Evolutionary conservation across 2,329 filamentous ascomycete genomes (phyloP).

Genomic region (Pseudovirgaria hyperparasitica): DNA sequence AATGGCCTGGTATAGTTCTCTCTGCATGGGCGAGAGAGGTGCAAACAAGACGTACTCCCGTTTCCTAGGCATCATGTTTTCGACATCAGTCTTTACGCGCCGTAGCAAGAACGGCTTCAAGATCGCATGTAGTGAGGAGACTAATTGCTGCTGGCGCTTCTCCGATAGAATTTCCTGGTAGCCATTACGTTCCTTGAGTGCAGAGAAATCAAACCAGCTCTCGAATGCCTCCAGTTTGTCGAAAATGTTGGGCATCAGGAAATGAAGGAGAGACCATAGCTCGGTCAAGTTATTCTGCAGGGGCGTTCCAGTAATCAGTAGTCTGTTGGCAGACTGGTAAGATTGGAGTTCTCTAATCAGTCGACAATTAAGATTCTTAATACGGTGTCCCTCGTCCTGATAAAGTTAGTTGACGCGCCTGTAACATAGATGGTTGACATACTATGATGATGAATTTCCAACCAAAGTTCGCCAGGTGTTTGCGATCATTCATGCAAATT

Average conservation of each 20-base stretch:
- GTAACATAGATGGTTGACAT: constrained; percentile 16
- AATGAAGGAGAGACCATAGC: constrained; percentile 88
- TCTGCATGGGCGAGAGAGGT: constrained; percentile 80
- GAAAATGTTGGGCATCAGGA: constrained; percentile 84
- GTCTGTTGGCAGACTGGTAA: constrained; percentile 78
- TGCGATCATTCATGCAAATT: constrained; percentile 83
- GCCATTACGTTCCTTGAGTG: constrained; percentile 69
- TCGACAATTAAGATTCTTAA: constrained; percentile 94
- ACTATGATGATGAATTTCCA: constrained; percentile 98
- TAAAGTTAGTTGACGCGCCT: constrained; percentile 9
- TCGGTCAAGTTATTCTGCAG: constrained; percentile 93
- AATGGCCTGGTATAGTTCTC: constrained; percentile 78
- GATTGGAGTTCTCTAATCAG: constrained; percentile 79
- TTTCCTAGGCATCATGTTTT: constrained; percentile 84
- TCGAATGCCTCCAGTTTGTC: constrained; percentile 89
- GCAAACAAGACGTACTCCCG: constrained; percentile 93
- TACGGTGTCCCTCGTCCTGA: constrained; percentile 84
- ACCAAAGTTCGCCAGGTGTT: constrained; percentile 67
- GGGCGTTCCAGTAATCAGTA: constrained; percentile 89
- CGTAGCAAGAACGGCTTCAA: constrained; percentile 82
- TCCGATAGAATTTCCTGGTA: constrained; percentile 71
- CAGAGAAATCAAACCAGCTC: constrained; percentile 94
- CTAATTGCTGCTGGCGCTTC: constrained; percentile 61
- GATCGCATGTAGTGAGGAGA: constrained; percentile 84
- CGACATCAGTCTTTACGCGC: constrained; percentile 85